Conservation (phyloP, 345 rosid genomes). For the Combretum micranthum region DNA sequence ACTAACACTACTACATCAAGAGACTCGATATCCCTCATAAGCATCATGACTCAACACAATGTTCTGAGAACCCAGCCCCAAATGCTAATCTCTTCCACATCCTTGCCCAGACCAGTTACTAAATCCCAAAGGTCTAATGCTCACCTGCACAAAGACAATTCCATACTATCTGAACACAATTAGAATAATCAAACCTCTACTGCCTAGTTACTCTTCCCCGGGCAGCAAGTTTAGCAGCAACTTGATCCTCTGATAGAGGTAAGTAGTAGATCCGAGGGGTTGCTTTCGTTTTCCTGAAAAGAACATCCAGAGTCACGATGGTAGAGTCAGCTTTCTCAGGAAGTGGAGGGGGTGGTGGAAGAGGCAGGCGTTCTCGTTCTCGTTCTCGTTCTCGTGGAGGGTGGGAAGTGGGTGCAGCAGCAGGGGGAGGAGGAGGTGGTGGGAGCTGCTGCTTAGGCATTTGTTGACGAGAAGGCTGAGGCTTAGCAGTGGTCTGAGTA, state of each 20-base stretch:
- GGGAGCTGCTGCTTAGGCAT: slow-evolving; percentile 56
- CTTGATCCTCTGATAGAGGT: slow-evolving; percentile 87
- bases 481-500: slow-evolving; percentile 23
- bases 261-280: slow-evolving; percentile 93
- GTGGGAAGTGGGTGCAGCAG: slow-evolving; percentile 29
- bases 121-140: no score
- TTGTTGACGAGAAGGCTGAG: slow-evolving; percentile 48
- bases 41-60: no score
- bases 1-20: no score
- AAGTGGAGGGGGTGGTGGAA: slow-evolving; percentile 50
- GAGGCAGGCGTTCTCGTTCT: slow-evolving; percentile 54
- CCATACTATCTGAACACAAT: not conserved
- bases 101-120: no score
- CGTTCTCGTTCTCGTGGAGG: slow-evolving; percentile 75
- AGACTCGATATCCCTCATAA: no score
- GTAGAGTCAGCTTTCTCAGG: slow-evolving; percentile 76
- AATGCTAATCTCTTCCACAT: no score
- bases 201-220: slow-evolving; percentile 28
- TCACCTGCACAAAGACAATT: not conserved
- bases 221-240: slow-evolving; percentile 62
- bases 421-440: slow-evolving; percentile 56
- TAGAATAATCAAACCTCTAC: slow-evolving; percentile 18
- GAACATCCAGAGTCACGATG: slow-evolving; percentile 85
- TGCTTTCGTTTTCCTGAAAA: slow-evolving; percentile 87
- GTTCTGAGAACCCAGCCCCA: no score